These are phyloP conservation scores for Iris pallida DNA, from an alignment of 116 monocot species.

Conservation along the genomic window DNA sequence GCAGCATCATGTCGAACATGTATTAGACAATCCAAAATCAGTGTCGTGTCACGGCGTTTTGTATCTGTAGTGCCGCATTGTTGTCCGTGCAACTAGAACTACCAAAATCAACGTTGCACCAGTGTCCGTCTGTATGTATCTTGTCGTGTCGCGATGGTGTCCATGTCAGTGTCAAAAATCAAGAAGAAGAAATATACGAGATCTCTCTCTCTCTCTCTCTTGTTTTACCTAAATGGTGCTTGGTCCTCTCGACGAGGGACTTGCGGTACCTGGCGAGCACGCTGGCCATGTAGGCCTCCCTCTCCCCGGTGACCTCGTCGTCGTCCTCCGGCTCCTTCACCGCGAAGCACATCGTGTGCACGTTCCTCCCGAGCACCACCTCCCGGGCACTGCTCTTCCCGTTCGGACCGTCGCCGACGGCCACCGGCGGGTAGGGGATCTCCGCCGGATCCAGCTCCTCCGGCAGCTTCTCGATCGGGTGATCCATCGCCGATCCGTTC, in stretches of 20 bases:
- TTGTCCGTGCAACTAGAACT: too few species aligned
- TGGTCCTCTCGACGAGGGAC: conserved; percentile 82
- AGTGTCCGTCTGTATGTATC: too few species aligned
- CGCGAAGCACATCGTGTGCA: conserved; percentile 66
- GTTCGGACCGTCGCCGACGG: background rate
- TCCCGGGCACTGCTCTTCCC: conserved; percentile 26
- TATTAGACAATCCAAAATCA: too few species aligned
- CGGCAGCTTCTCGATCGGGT: background rate
- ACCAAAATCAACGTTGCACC: too few species aligned
- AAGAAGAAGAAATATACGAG: too few species aligned
- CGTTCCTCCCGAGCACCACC: conserved; percentile 88
- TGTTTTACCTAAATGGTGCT: conserved; percentile 87
- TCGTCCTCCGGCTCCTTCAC: conserved; percentile 81
- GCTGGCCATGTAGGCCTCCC: conserved; percentile 90
- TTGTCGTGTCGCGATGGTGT: too few species aligned
- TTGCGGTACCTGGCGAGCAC: conserved; percentile 79
- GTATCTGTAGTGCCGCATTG: too few species aligned
- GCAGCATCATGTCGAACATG: too few species aligned
- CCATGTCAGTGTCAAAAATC: too few species aligned
- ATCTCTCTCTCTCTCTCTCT: too few species aligned
- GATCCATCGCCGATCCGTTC: background rate
- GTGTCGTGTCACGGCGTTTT: too few species aligned
- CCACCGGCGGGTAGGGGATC: conserved; percentile 1
- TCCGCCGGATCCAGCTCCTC: conserved; percentile 4
- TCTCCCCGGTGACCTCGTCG: conserved; percentile 84